These are phyloP conservation scores for Calocybe indica DNA, from an alignment of 768 basidiomycete species.

Conservation along the genomic window DNA sequence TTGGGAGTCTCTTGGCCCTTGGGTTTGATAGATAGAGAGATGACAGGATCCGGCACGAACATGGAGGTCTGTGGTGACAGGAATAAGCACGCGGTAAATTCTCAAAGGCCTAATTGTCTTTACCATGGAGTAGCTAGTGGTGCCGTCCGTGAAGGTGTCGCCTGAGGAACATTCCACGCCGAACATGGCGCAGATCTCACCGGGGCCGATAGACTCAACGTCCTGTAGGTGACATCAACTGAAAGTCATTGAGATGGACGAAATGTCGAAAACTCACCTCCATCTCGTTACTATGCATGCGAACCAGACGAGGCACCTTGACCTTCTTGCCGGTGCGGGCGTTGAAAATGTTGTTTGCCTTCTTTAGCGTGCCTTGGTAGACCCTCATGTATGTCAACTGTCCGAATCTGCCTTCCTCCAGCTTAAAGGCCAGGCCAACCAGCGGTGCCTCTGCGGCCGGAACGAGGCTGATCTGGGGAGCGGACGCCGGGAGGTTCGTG, in stretches of 20 bases:
- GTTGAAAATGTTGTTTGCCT: constrained; percentile 82
- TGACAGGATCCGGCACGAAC: constrained; percentile 98
- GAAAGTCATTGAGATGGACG: not conserved
- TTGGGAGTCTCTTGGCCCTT: constrained; percentile 91
- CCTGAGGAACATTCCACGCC: constrained; percentile 98
- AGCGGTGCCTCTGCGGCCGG: constrained; percentile 86
- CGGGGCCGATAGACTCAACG: constrained; percentile 88
- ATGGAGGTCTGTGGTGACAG: constrained; percentile 71
- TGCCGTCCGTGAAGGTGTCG: constrained; percentile 94
- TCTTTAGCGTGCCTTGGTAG: constrained; percentile 92
- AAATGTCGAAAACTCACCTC: constrained; percentile 50
- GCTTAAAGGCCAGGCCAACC: constrained; percentile 94
- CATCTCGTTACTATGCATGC: constrained; percentile 99
- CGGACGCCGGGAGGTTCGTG: constrained; percentile 53
- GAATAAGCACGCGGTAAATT: constrained; percentile 1
- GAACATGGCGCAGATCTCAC: constrained; percentile 99
- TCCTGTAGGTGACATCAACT: constrained; percentile 46
- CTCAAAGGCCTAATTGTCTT: constrained; percentile 13
- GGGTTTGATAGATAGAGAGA: constrained; percentile 91
- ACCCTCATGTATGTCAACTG: constrained; percentile 98
- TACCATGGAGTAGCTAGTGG: constrained; percentile 90
- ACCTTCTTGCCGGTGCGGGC: constrained; percentile 94
- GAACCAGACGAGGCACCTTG: constrained; percentile 91
- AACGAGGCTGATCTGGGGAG: constrained; percentile 67
- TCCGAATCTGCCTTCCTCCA: constrained; percentile 96